phyloP scores from a whole-genome alignment of 441 rosid genomes.

The Adansonia madagascariensis region DNA sequence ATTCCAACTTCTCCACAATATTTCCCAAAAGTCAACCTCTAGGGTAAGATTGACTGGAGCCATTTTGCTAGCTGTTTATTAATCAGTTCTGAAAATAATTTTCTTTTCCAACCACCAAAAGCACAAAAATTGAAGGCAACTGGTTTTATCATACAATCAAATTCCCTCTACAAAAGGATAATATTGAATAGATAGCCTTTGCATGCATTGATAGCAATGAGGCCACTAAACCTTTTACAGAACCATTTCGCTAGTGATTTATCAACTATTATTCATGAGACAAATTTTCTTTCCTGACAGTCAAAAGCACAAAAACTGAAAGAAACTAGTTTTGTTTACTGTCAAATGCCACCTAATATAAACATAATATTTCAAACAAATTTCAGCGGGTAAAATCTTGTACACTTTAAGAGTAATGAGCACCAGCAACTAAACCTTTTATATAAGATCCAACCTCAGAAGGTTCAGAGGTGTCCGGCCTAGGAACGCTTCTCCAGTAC shows the following conservation, averaged over 20 bases:
- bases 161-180: neutral
- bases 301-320: neutral
- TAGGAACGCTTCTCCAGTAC: constrained; percentile 74
- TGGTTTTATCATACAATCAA: neutral
- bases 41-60: neutral
- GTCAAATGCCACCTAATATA: constrained; percentile 21
- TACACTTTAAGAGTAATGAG: constrained; percentile 6
- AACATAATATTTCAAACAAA: neutral
- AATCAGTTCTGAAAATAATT: neutral
- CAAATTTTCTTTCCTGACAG: neutral
- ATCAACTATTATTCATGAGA: neutral
- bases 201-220: neutral
- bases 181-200: neutral
- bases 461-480: constrained; percentile 63
- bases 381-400: constrained; percentile 4
- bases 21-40: neutral
- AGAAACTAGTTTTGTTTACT: neutral
- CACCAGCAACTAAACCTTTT: constrained; percentile 57
- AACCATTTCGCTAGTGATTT: no score
- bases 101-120: neutral
- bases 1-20: neutral
- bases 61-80: neutral
- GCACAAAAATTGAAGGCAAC: neutral
- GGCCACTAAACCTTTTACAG: neutral
- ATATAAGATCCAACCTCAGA: constrained; percentile 80